phyloP scores from a whole-genome alignment of 257 asterid genomes.

The Solanum habrochaites region DNA sequence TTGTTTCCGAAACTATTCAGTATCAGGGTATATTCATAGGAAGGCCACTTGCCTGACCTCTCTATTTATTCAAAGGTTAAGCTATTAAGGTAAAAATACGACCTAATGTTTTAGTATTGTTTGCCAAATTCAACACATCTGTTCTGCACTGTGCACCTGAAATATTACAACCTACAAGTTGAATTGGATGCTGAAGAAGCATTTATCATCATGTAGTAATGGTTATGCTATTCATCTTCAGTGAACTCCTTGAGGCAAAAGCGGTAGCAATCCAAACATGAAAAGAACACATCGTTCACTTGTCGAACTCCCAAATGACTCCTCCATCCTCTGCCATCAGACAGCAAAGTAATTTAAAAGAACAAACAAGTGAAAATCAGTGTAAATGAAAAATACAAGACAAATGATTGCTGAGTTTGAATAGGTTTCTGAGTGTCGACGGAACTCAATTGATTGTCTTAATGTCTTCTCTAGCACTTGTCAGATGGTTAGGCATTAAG shows the following conservation, averaged over 20 bases:
- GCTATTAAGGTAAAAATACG: neutral
- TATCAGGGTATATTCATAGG: neutral
- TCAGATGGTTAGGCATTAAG: neutral
- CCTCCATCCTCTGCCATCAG: conserved; percentile 60
- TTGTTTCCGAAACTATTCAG: neutral
- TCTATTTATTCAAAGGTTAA: neutral
- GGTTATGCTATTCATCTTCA: neutral
- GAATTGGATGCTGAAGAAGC: neutral
- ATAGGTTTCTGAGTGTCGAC: neutral
- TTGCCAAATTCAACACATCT: neutral
- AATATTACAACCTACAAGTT: neutral
- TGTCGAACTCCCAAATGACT: conserved; percentile 75
- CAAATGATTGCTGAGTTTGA: neutral
- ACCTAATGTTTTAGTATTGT: neutral
- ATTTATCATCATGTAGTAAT: neutral
- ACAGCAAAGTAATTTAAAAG: neutral
- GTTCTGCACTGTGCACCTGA: neutral
- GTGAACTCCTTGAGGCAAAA: neutral
- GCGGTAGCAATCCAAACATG: neutral
- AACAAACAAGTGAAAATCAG: neutral
- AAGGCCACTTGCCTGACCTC: neutral
- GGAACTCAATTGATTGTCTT: neutral
- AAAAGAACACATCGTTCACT: conserved; percentile 3
- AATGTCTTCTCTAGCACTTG: neutral
- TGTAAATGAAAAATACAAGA: neutral